Conservation (phyloP, 106 monocot genomes). For the Hemerocallis citrina region DNA sequence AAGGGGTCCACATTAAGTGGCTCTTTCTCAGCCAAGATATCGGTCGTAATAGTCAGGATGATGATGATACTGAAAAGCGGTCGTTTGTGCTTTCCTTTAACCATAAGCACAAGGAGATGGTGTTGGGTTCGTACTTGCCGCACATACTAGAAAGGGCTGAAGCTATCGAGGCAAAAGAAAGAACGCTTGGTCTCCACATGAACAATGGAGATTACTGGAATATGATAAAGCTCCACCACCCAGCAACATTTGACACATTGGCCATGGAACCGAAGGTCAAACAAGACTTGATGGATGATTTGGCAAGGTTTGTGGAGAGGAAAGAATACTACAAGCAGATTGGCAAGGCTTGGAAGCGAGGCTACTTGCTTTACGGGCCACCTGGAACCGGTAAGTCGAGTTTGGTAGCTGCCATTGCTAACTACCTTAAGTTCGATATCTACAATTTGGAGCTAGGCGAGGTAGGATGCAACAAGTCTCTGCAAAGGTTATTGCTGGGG, state of each 20-base stretch:
- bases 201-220: conserved; percentile 8
- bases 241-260: conserved; percentile 30
- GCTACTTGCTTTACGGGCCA: too few species aligned
- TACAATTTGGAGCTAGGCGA: too few species aligned
- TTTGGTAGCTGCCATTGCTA: too few species aligned
- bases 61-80: not conserved
- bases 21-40: too few species aligned
- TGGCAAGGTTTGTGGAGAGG: too few species aligned
- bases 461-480: not conserved
- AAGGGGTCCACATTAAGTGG: conserved; percentile 22
- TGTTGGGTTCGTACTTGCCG: conserved; percentile 10
- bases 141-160: conserved; percentile 9
- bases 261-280: too few species aligned
- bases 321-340: too few species aligned
- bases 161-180: conserved; percentile 7
- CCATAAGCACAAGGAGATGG: conserved; percentile 14
- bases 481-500: not conserved
- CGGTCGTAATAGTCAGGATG: not conserved
- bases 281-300: too few species aligned
- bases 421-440: too few species aligned
- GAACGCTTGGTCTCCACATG: conserved; percentile 8
- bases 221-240: conserved; percentile 17
- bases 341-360: too few species aligned
- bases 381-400: too few species aligned
- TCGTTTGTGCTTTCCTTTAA: conserved; percentile 25